Evolutionary conservation across 106 monocot genomes (phyloP).

Genomic region (Vanilla planifolia): DNA sequence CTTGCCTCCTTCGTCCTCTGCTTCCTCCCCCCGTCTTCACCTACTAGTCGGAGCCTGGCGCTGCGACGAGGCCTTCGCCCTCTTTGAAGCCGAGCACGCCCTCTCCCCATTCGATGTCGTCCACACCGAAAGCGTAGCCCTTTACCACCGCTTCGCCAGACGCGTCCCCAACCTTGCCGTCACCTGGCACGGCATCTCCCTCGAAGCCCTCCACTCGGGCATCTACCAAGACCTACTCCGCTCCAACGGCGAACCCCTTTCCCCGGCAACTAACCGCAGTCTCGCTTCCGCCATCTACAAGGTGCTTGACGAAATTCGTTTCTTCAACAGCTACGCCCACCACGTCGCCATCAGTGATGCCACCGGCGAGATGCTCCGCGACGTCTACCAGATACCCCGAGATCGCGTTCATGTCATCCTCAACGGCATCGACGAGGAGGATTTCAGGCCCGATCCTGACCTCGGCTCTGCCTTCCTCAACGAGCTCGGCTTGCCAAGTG

Average conservation of each 20-base stretch:
- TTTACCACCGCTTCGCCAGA: slow-evolving; percentile 53
- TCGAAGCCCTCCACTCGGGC: slow-evolving; percentile 70
- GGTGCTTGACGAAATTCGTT: slow-evolving; percentile 77
- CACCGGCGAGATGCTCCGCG: slow-evolving; percentile 83
- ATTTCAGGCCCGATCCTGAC: slow-evolving; percentile 47
- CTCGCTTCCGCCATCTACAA: slow-evolving; percentile 46
- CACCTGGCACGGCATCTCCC: slow-evolving; percentile 90
- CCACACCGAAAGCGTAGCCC: slow-evolving; percentile 87
- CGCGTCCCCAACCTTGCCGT: slow-evolving; percentile 69
- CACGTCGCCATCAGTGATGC: slow-evolving; percentile 90
- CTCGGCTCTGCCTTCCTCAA: slow-evolving; percentile 39
- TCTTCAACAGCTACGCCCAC: slow-evolving; percentile 86
- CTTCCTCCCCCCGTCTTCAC: slow-evolving; percentile 34
- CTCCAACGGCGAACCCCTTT: slow-evolving; percentile 35
- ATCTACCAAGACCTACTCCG: slow-evolving; percentile 75
- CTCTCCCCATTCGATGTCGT: slow-evolving; percentile 68
- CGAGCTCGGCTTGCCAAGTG: slow-evolving; percentile 52
- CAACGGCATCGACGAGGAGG: slow-evolving; percentile 80
- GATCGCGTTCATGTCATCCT: slow-evolving; percentile 87
- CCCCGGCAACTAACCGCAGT: slow-evolving; percentile 33
- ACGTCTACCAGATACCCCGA: slow-evolving; percentile 82
- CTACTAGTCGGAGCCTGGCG: slow-evolving; percentile 60
- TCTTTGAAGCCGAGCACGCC: slow-evolving; percentile 48
- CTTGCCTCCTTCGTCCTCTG: not conserved
- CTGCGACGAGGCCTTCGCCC: slow-evolving; percentile 55